Evolutionary conservation across 495 filamentous ascomycete species (phyloP).

Genomic region (Penicillium manginii): DNA sequence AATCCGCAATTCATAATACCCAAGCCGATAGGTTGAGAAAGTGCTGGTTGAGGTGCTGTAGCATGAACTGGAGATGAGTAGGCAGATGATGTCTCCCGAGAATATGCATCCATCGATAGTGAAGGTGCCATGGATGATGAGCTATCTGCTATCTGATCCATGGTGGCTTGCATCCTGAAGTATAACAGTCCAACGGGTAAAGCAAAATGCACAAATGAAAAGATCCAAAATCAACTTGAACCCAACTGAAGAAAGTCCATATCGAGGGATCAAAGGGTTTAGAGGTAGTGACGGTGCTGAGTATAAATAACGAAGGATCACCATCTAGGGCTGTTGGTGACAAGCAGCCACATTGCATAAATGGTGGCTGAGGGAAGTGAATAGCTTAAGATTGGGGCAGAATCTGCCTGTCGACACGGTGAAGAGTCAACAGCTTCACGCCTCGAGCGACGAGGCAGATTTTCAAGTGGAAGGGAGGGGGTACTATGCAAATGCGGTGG

Average conservation of each 20-base stretch:
- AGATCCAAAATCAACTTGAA: slow-evolving; percentile 6
- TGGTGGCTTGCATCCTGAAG: slow-evolving; percentile 5
- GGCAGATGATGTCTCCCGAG: slow-evolving; percentile 18
- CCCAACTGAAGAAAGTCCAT: slow-evolving; percentile 19
- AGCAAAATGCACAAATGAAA: slow-evolving; percentile 6
- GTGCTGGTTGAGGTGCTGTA: slow-evolving; percentile 16
- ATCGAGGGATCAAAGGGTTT: slow-evolving; percentile 1
- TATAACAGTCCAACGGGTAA: not conserved
- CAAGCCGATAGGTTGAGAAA: slow-evolving; percentile 28
- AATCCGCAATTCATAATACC: slow-evolving; percentile 38
- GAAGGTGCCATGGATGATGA: slow-evolving; percentile 16
- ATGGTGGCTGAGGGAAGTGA: slow-evolving; percentile 36
- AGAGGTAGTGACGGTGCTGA: slow-evolving; percentile 14
- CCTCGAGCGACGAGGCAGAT: slow-evolving; percentile 46
- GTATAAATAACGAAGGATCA: slow-evolving; percentile 32
- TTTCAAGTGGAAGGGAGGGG: slow-evolving; percentile 21
- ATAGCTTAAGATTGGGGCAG: slow-evolving; percentile 33
- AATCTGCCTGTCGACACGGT: slow-evolving; percentile 30
- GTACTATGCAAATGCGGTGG: slow-evolving; percentile 32
- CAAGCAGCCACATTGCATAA: slow-evolving; percentile 30
- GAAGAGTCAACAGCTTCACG: slow-evolving; percentile 32
- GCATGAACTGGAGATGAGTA: slow-evolving; percentile 29
- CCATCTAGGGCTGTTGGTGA: slow-evolving; percentile 29
- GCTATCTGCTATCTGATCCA: slow-evolving; percentile 18
- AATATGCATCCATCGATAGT: slow-evolving; percentile 20